Evolutionary conservation across 2,329 filamentous ascomycete species (phyloP).

Genomic region (Sarocladium oryzae): DNA sequence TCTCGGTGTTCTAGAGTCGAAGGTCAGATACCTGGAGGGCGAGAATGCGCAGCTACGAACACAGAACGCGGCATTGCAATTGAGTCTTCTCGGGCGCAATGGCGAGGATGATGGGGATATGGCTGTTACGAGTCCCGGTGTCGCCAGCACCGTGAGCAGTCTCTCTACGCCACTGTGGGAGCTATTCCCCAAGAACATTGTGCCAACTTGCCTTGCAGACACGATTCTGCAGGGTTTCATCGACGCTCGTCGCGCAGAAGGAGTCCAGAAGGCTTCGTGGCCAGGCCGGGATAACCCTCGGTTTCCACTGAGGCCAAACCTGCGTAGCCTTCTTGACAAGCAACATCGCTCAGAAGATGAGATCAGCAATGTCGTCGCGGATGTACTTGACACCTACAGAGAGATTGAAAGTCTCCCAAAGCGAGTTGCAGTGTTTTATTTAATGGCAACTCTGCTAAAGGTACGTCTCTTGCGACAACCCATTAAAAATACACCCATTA

Average conservation of each 20-base stretch:
- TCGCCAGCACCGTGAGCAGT: constrained; percentile 11
- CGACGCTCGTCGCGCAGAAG: constrained; percentile 13
- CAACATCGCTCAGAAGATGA: constrained; percentile 19
- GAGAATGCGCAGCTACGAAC: constrained; percentile 23
- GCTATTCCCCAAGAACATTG: constrained; percentile 17
- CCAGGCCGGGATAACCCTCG: constrained; percentile 10
- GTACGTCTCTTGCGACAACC: constrained; percentile 15
- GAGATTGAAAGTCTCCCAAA: constrained; percentile 24
- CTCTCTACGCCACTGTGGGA: constrained; percentile 17
- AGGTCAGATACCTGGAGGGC: constrained; percentile 17
- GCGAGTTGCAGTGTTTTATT: constrained; percentile 24
- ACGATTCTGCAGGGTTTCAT: constrained; percentile 23
- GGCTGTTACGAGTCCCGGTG: constrained; percentile 11
- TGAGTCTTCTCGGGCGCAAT: constrained; percentile 20
- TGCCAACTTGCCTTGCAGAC: constrained; percentile 20
- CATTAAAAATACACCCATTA: not conserved
- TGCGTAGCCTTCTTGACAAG: constrained; percentile 19
- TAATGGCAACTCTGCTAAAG: constrained; percentile 23
- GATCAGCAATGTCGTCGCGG: constrained; percentile 26
- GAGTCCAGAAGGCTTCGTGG: not conserved
- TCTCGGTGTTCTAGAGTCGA: constrained; percentile 14
- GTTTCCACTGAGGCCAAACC: constrained; percentile 18
- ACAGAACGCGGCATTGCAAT: constrained; percentile 22
- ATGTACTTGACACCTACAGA: constrained; percentile 22
- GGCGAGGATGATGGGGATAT: constrained; percentile 8